Percentiles rank a stretch among this genome's conserved stretches.
phyloP scores from a whole-genome alignment of 495 filamentous ascomycete genomes.

The Penicillium roqueforti region DNA sequence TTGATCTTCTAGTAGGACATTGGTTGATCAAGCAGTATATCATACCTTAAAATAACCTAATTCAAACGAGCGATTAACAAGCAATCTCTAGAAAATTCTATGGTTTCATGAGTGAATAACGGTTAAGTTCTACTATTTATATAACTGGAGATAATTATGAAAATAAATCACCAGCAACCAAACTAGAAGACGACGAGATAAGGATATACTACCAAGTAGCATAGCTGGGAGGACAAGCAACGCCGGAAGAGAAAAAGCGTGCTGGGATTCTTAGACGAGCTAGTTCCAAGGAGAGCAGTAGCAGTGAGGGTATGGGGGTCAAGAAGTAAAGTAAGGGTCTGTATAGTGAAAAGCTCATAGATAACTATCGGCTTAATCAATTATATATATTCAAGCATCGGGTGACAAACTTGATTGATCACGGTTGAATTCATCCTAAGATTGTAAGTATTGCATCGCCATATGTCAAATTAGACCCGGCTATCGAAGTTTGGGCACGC shows the following conservation, averaged over 20 bases:
- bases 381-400: not conserved
- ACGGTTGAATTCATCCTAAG: conserved; percentile 6
- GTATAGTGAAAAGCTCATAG: too few relatives aligned
- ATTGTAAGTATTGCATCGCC: not conserved
- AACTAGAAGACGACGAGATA: not conserved
- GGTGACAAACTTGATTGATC: not conserved
- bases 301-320: not conserved
- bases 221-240: not conserved
- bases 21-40: not conserved
- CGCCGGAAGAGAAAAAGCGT: not conserved
- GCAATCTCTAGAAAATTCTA: not conserved
- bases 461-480: not conserved
- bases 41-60: not conserved
- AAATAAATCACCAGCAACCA: not conserved
- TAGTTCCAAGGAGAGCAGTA: not conserved
- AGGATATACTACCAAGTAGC: not conserved
- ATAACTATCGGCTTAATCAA: too few relatives aligned
- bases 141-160: not conserved
- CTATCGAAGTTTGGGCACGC: not conserved
- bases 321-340: too few relatives aligned
- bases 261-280: not conserved
- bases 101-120: not conserved
- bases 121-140: not conserved
- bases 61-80: not conserved
- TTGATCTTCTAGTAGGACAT: not conserved